Base-by-base conservation (phyloP, 2,329 filamentous ascomycete species). In the Macrophomina tecta region DNA sequence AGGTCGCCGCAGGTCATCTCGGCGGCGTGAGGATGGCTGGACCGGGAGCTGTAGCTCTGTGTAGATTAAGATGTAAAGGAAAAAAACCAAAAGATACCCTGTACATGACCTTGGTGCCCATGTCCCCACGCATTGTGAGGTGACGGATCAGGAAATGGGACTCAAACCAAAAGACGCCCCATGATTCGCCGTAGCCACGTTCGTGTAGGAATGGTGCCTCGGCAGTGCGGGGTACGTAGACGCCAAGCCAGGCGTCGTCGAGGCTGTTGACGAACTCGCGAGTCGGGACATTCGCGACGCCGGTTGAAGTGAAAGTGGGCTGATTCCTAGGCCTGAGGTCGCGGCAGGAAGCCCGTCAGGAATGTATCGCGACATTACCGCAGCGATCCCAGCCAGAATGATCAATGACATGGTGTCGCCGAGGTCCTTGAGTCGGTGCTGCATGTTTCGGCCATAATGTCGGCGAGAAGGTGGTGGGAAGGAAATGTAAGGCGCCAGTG, bases 1-100 rank as follows among this genome's bases (percentile, higher is more conserved):
- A 48, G 63, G 63, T 8, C 38, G 62, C 58, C 58, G 45, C 58
- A 38, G 42, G 58, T 62, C 8, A 45, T 62, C n/a, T 18, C 58
- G 0, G 58, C 58, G 12, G 58, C 58, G 32, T 62, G 46, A 32
- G 18, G 42, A n/a, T 12, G 14, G 28, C 9, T 11, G 52, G 16
- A 23, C n/a, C 6, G 40, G 4, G 12, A 2, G 30, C 16, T 40
- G 38, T 46, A 30, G 5, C 30, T 60, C 28, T 48, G 38, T 32
- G 38, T 32, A 28, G 14, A 30, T 6, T 53, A 38, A n/a, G 1
- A 51, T 30, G 4, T 6, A 55, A 36, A 9, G 18, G 18, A 14
- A 12, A 55, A 38, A 3, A 38, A 1, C 36, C 36, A 38, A 16
- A 5, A n/a, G 18, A 23, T 32, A 30, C 51, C n/a, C 16, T 38